phyloP scores from a whole-genome alignment of 2,329 filamentous ascomycete species.

The Ophiostoma montium region DNA sequence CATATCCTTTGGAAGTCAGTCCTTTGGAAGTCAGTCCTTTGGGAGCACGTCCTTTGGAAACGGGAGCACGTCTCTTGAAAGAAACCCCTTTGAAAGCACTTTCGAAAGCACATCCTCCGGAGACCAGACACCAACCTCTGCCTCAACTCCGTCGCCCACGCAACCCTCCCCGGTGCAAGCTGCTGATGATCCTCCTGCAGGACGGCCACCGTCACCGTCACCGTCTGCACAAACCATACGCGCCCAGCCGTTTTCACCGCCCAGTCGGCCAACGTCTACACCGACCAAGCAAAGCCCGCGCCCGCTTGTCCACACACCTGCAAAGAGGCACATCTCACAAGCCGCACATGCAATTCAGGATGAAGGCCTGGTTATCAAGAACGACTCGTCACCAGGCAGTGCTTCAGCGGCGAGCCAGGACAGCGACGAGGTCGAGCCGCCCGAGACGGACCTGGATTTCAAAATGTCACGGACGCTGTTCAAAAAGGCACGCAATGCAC shows the following conservation, averaged over 20 bases:
- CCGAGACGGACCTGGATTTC: slow-evolving; percentile 27
- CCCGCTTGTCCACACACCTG: not conserved
- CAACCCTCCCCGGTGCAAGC: not conserved
- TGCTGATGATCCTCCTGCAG: not conserved
- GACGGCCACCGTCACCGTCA: not conserved
- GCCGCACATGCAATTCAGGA: not conserved
- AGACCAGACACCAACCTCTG: not conserved
- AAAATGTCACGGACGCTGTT: slow-evolving; percentile 34
- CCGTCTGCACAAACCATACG: not conserved
- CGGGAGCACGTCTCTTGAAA: not conserved
- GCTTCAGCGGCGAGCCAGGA: slow-evolving; percentile 1
- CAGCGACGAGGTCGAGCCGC: slow-evolving; percentile 15
- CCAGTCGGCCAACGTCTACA: not conserved
- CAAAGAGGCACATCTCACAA: not conserved
- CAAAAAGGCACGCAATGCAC: slow-evolving; percentile 31
- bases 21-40: not conserved
- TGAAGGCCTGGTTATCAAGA: no score
- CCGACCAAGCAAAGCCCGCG: not conserved
- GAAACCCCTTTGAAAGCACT: not conserved
- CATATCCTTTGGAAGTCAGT: not conserved
- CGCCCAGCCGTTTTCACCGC: not conserved
- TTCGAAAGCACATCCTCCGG: not conserved
- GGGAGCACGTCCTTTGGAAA: not conserved
- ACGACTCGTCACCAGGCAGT: not conserved
- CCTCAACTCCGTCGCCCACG: not conserved